Evolutionary conservation across 1,139 yeast species (phyloP).

Genomic region (Hyphopichia burtonii): DNA sequence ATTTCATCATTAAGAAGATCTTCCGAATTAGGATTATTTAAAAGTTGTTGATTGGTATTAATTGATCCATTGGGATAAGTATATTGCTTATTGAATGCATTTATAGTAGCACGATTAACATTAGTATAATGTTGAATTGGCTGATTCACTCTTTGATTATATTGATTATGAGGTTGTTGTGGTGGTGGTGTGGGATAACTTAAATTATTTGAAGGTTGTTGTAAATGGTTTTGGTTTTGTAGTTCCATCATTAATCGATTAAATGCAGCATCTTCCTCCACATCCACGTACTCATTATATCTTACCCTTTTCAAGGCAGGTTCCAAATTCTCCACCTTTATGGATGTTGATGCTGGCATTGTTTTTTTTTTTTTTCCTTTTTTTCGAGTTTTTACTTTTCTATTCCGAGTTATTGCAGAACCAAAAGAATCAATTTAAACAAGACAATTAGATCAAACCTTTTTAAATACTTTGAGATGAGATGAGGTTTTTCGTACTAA

Average conservation of each 20-base stretch:
- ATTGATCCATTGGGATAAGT: background rate
- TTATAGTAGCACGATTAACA: background rate
- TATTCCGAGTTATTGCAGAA: background rate
- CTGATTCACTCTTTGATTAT: background rate
- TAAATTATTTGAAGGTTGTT: background rate
- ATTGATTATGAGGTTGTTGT: background rate
- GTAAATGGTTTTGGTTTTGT: background rate
- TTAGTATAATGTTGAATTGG: background rate
- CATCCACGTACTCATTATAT: background rate
- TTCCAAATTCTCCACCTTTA: background rate
- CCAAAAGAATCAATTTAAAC: background rate
- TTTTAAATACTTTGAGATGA: constrained; percentile 1
- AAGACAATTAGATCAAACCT: background rate
- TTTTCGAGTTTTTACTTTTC: too few relatives aligned
- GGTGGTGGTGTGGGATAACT: background rate
- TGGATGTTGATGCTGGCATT: background rate
- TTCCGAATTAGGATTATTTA: background rate
- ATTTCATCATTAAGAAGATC: constrained; percentile 19
- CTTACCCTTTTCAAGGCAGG: background rate
- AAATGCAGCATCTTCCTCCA: constrained; percentile 1
- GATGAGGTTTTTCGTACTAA: background rate
- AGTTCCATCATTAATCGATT: background rate
- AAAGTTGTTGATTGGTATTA: background rate
- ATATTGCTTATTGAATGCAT: background rate
- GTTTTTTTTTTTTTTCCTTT: too few relatives aligned